Evolutionary conservation across 2,329 filamentous ascomycete genomes (phyloP), one percentile per base, ranked within the genome.

Genomic region (Scedosporium dehoogii): DNA sequence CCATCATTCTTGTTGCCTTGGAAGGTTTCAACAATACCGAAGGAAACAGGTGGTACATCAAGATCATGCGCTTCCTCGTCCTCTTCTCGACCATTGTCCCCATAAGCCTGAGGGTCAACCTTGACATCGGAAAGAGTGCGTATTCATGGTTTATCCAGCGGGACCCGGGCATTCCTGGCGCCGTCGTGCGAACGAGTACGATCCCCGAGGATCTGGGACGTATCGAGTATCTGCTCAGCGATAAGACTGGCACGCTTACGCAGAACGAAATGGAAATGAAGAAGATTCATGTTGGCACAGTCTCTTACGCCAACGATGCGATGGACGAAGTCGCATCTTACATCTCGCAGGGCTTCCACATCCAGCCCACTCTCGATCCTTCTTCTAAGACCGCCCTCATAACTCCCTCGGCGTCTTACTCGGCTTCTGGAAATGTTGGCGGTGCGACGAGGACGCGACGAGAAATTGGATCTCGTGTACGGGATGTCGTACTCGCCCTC

Each of bases 251-350:
- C n/a, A 99, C 94, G 1, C 75, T 99, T 64, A 99, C 94, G 0
- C 92, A 97, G 68, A 99, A 99, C 70, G 91, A 96, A 70, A 97
- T 97, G 92, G 93, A 97, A 71, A 88, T 99, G 82, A 96, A 96
- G 72, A 99, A 99, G 75, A 93, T 99, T 5, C 96, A 99, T 70
- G 91, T 99, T 61, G 94, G 96, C 9, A 99, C 94, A 9, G 94
- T 97, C 1, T 97, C 93, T 1, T 99, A 99, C 70, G 94, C 93
- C 41, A 96, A 96, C 68, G 94, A 99, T 71, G 93, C 94, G 9
- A 99, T 99, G 94, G 94, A 97, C 68, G 96, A 99, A 76, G 94
- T 99, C 12, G 79, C 85, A 12, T 84, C 89, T 0, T 97, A 96
- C 71, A 84, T 99, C 59, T 86, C 83, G 65, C 92, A 97, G 72